Conservation (phyloP, 2,329 filamentous ascomycete genomes). For the Penicillium sp. region DNA sequence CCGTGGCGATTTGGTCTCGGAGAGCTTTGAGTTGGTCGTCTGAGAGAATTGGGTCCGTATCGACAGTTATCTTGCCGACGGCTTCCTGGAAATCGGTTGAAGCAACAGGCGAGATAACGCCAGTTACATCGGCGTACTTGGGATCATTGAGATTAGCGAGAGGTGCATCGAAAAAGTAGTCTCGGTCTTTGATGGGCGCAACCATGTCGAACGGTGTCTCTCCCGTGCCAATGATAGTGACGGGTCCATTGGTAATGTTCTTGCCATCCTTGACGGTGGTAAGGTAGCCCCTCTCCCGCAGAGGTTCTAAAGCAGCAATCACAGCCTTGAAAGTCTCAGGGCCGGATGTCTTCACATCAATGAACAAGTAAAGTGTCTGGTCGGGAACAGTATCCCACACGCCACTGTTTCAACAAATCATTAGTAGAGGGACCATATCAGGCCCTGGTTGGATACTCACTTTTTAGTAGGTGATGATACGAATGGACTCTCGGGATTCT, state of each 20-base stretch:
- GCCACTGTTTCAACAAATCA: constrained; percentile 38
- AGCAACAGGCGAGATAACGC: constrained; percentile 53
- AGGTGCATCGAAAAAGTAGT: constrained; percentile 63
- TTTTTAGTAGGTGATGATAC: constrained; percentile 50
- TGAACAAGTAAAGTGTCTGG: constrained; percentile 64
- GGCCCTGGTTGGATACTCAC: constrained; percentile 23
- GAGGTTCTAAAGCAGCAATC: constrained; percentile 55
- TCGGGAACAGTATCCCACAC: constrained; percentile 57
- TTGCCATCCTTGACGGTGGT: constrained; percentile 51
- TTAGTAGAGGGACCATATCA: background rate
- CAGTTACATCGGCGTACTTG: constrained; percentile 47
- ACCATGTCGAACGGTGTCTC: constrained; percentile 53
- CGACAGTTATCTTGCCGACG: constrained; percentile 41
- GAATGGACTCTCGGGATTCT: constrained; percentile 57
- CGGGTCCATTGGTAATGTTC: constrained; percentile 47
- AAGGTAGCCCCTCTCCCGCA: constrained; percentile 54
- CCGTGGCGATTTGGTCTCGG: constrained; percentile 51
- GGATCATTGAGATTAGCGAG: constrained; percentile 45
- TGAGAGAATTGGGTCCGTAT: constrained; percentile 33
- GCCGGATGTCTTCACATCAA: constrained; percentile 62
- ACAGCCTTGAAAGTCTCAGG: constrained; percentile 56
- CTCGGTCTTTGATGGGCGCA: constrained; percentile 43
- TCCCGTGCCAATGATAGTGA: constrained; percentile 64
- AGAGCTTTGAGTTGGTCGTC: constrained; percentile 50
- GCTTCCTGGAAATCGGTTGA: constrained; percentile 50